A percentile compares a stretch with the other conserved stretches of the same genome.
phyloP scores from a whole-genome alignment of 2,329 filamentous ascomycete genomes.

The Chaetomiaceae sp. region DNA sequence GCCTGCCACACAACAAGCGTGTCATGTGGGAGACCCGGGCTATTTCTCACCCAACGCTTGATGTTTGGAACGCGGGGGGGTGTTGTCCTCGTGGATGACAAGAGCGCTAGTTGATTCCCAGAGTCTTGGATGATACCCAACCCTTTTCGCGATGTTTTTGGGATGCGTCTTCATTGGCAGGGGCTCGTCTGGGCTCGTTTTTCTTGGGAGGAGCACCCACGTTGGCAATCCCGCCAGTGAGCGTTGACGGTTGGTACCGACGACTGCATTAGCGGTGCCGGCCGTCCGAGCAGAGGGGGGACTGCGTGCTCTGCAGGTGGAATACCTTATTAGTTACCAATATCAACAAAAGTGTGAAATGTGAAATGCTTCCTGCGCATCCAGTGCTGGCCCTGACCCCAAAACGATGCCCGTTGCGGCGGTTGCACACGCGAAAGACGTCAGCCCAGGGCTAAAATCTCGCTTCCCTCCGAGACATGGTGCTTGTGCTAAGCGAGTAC shows the following conservation, averaged over 20 bases:
- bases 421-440: too few species aligned
- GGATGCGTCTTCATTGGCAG: background rate
- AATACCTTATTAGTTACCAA: too few species aligned
- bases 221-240: background rate
- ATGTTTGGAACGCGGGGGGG: background rate
- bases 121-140: background rate
- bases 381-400: too few species aligned
- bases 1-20: background rate
- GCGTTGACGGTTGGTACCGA: constrained; percentile 2
- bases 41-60: background rate
- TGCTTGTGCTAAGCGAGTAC: constrained; percentile 1
- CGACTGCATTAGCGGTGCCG: constrained; percentile 7
- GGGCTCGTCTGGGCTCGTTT: too few species aligned
- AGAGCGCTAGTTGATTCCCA: background rate
- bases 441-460: too few species aligned
- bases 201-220: too few species aligned
- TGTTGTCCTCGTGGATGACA: constrained; percentile 6
- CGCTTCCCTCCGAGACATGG: background rate
- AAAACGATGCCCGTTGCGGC: too few species aligned
- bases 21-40: constrained; percentile 8
- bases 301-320: background rate
- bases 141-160: background rate
- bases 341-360: background rate
- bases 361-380: background rate
- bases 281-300: background rate